Evolutionary conservation across 2,329 filamentous ascomycete species (phyloP).

Genomic region (Raffaelea ambrosiae): DNA sequence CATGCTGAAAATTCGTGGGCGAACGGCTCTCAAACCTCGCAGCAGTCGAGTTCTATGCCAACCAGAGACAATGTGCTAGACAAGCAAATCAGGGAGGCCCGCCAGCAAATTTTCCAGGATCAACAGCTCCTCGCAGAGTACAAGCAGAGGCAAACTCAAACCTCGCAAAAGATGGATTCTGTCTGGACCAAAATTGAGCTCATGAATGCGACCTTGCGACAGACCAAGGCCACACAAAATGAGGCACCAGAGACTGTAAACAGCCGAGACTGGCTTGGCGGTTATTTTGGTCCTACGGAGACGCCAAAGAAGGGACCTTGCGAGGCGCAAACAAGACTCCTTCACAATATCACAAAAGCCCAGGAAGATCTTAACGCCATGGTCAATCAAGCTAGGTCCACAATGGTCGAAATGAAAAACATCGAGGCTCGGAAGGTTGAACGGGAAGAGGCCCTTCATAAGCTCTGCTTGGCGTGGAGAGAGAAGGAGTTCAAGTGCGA

Average conservation of each 20-base stretch:
- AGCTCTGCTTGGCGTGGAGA: conserved; percentile 5
- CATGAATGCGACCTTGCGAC: neutral
- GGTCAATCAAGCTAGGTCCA: neutral
- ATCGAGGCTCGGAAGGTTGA: neutral
- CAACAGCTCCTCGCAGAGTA: too few relatives aligned
- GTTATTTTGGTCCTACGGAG: neutral
- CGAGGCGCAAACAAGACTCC: neutral
- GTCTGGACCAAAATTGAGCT: neutral
- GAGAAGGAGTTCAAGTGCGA: conserved; percentile 1
- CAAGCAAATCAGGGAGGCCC: conserved; percentile 4
- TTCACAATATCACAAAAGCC: neutral
- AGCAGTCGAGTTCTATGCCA: too few relatives aligned
- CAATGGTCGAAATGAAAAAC: neutral
- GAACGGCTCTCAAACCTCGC: too few relatives aligned
- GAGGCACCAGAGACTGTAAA: too few relatives aligned
- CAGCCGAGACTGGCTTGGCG: neutral
- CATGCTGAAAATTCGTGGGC: too few relatives aligned
- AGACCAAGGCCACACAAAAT: too few relatives aligned
- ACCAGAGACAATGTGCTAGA: conserved; percentile 6
- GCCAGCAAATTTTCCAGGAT: conserved; percentile 8
- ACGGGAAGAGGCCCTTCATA: neutral
- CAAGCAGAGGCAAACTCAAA: too few relatives aligned
- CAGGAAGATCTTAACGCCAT: neutral
- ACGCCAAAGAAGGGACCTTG: neutral
- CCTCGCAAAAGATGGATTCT: neutral